These are phyloP conservation scores for Keithomyces neogunnii DNA, from an alignment of 2,329 filamentous ascomycete species.

Conservation along the genomic window DNA sequence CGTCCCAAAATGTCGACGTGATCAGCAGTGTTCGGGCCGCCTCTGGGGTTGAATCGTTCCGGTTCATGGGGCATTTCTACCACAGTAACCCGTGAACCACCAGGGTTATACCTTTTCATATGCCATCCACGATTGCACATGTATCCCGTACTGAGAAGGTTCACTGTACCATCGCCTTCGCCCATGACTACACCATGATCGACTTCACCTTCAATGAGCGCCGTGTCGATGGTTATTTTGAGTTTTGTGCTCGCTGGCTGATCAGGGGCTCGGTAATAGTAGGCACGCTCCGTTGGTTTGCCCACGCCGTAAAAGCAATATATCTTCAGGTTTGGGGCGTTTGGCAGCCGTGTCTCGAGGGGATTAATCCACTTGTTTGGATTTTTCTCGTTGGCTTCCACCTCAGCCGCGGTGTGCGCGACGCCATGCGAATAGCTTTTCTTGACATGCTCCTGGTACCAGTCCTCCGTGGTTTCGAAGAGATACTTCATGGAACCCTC, in stretches of 20 bases:
- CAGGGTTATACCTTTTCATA: constrained; percentile 88
- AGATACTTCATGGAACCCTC: constrained; percentile 70
- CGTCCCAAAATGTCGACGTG: constrained; percentile 94
- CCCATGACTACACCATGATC: constrained; percentile 94
- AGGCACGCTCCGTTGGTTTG: constrained; percentile 85
- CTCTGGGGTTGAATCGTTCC: constrained; percentile 78
- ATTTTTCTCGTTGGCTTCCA: constrained; percentile 73
- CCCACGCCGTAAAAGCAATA: constrained; percentile 97
- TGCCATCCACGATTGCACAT: constrained; percentile 97
- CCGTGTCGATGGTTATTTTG: constrained; percentile 67
- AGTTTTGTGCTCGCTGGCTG: constrained; percentile 55
- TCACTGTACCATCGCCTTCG: constrained; percentile 93
- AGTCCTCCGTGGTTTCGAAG: constrained; percentile 68
- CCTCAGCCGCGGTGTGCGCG: constrained; percentile 68
- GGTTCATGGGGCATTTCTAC: constrained; percentile 97
- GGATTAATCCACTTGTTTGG: constrained; percentile 90
- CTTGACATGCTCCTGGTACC: constrained; percentile 71
- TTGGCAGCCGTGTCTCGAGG: constrained; percentile 76
- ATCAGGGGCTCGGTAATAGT: constrained; percentile 74
- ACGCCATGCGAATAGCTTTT: constrained; percentile 81
- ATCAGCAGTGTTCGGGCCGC: constrained; percentile 66
- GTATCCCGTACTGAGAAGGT: constrained; percentile 83
- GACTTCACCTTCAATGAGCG: constrained; percentile 47
- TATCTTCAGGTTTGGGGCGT: constrained; percentile 84
- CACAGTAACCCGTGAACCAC: constrained; percentile 69